Percentiles rank a stretch among this genome's conserved stretches.
Conservation (phyloP, 2,329 filamentous ascomycete species). For the Exserohilum rostratum region DNA sequence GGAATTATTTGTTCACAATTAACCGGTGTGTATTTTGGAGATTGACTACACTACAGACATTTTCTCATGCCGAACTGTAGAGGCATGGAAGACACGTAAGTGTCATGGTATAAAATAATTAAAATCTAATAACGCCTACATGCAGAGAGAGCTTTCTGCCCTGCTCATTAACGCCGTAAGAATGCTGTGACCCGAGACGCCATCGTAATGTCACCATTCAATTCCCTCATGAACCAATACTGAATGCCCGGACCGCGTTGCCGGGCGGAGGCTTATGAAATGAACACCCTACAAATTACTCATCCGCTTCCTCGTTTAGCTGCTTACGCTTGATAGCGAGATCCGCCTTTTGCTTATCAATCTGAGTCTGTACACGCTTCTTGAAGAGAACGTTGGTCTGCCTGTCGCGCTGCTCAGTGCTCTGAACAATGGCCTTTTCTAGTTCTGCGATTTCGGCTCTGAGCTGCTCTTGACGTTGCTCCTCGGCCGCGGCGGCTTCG, state of each 20-base stretch:
- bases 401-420: conserved; percentile 51
- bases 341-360: conserved; percentile 54
- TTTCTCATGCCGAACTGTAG: not conserved
- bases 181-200: conserved; percentile 9
- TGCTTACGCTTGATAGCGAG: conserved; percentile 62
- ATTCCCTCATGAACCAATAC: not conserved
- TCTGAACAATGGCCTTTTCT: conserved; percentile 56
- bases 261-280: not conserved
- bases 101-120: not conserved
- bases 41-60: not conserved
- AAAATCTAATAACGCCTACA: not conserved
- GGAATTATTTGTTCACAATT: too few species aligned
- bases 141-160: not conserved
- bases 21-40: not conserved
- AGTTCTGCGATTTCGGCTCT: conserved; percentile 62
- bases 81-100: not conserved
- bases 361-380: conserved; percentile 56
- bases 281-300: conserved; percentile 9
- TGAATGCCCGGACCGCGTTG: not conserved
- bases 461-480: conserved; percentile 53
- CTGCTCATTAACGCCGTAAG: conserved; percentile 4
- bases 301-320: conserved; percentile 37
- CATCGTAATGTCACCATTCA: conserved; percentile 4
- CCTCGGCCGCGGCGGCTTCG: conserved; percentile 56
- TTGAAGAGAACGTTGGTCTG: conserved; percentile 58